Evolutionary conservation across 2,329 filamentous ascomycete species (phyloP).

Genomic region (Fusarium pilosicola): DNA sequence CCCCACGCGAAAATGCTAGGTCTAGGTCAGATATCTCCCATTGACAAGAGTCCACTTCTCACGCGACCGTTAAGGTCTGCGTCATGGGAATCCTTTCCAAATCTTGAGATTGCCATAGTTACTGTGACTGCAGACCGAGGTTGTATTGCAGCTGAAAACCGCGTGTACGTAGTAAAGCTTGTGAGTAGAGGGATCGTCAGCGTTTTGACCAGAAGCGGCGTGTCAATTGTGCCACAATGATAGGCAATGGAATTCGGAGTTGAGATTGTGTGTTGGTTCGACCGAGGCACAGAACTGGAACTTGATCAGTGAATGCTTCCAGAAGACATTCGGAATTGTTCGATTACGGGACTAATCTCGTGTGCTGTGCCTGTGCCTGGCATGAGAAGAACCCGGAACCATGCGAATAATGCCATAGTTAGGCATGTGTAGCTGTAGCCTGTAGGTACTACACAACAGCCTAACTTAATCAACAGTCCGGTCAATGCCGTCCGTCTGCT

Average conservation of each 20-base stretch:
- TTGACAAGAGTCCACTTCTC: constrained; percentile 6
- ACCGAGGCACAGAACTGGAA: neutral
- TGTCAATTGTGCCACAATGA: neutral
- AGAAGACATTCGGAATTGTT: constrained; percentile 25
- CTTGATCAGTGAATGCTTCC: constrained; percentile 18
- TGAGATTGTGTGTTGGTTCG: neutral
- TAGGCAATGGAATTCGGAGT: constrained; percentile 8
- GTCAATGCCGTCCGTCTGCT: neutral
- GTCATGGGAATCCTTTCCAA: neutral
- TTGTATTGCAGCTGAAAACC: neutral
- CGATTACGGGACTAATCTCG: constrained; percentile 5
- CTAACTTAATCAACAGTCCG: neutral
- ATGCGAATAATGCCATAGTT: neutral
- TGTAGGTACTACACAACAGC: neutral
- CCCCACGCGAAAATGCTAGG: neutral
- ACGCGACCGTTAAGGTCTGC: constrained; percentile 7
- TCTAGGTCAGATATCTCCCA: constrained; percentile 6
- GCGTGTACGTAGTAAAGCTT: neutral
- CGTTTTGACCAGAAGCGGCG: neutral
- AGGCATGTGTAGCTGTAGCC: neutral
- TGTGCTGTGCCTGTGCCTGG: constrained; percentile 1
- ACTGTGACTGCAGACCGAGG: neutral
- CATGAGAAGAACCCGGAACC: constrained; percentile 16
- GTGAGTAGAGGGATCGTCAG: neutral
- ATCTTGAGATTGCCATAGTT: neutral